Percentiles rank a stretch among this genome's conserved stretches.
Evolutionary conservation across 768 basidiomycete genomes (phyloP).

Genomic region (Psilocybe sp.): DNA sequence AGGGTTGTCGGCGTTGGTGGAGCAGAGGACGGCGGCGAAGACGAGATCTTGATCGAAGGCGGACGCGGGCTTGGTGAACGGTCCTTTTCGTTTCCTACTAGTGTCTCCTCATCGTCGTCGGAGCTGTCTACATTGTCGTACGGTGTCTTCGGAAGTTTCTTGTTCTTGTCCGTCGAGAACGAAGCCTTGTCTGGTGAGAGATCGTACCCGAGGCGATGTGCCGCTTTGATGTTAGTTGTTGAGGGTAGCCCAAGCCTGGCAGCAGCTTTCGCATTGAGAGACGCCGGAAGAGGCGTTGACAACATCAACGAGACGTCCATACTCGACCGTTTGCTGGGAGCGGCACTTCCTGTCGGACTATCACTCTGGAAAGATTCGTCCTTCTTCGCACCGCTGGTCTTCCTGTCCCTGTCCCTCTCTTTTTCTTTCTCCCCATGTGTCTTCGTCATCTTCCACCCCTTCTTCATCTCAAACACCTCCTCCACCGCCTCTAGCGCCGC

Average conservation of each 20-base stretch:
- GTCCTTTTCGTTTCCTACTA: conserved; percentile 1
- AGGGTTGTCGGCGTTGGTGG: not conserved
- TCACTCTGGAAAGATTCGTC: conserved; percentile 3
- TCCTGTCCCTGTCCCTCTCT: conserved; percentile 12
- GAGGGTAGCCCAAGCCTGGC: conserved; percentile 7
- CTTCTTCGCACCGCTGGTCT: conserved; percentile 1
- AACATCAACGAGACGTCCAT: conserved; percentile 19
- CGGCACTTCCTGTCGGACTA: conserved; percentile 1
- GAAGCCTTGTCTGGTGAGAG: not conserved
- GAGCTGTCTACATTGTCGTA: too few species aligned
- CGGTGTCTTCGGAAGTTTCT: not conserved
- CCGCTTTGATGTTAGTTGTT: not conserved
- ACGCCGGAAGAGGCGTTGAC: conserved; percentile 21
- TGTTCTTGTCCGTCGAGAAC: not conserved
- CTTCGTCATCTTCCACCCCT: conserved; percentile 9
- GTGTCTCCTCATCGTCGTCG: too few species aligned
- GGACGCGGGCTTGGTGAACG: conserved; percentile 3
- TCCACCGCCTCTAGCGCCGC: not conserved
- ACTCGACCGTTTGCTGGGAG: conserved; percentile 9
- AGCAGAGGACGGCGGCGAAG: not conserved
- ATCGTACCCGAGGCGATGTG: not conserved
- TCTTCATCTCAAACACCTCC: conserved; percentile 16
- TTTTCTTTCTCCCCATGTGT: conserved; percentile 18
- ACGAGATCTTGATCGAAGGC: not conserved
- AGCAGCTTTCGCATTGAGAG: conserved; percentile 22